Evolutionary conservation across 2,329 filamentous ascomycete species (phyloP), one percentile per base, ranked within the genome.

Genomic region (Pseudogymnoascus sp.): DNA sequence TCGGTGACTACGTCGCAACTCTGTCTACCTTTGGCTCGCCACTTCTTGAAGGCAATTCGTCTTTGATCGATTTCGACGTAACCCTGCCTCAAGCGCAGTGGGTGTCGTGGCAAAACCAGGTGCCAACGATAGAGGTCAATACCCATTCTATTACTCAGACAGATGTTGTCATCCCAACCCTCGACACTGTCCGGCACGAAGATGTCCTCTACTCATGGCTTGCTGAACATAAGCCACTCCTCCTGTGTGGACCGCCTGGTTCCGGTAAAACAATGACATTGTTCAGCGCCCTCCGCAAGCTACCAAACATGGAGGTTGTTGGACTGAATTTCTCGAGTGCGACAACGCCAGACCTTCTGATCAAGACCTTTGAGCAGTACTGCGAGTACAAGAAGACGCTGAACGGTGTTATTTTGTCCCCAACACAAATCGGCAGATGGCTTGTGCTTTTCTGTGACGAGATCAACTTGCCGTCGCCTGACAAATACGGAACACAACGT

Each of bases 191-290:
- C 47, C 90, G 94, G 30, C 94, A 99, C 69, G 94, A 99, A 74
- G 94, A 97, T 75, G 90, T 99, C n/a, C 81, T 99, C 14, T 99
- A 99, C 78, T 99, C 95, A 3, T 99, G 94, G 94, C 85, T 99
- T 47, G 94, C 95, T 14, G 94, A 99, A 74, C 94, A 99, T 74
- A 99, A 99, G 78, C 94, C 95, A 11, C 81, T 99, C 16, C 80
- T 99, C 59, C 87, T 99, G 14, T 99, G 94, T 73, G 95, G 94
- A 74, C 95, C 94, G 72, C 94, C 94, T 62, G 94, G 94, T 78
- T 99, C 94, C 59, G 94, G 94, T 81, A 99, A 99, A 79, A 99
- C 94, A 4, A 99, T 99, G 94, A 99, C 94, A 9, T 80, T 99
- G 11, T 99, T 99, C 79, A 97, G 93, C 72, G 94, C 94, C 35